A percentile compares a stretch with the other conserved stretches of the same genome.
Evolutionary conservation across 306 rosid species (phyloP).

Genomic region (Gynostemma pentaphyllum): DNA sequence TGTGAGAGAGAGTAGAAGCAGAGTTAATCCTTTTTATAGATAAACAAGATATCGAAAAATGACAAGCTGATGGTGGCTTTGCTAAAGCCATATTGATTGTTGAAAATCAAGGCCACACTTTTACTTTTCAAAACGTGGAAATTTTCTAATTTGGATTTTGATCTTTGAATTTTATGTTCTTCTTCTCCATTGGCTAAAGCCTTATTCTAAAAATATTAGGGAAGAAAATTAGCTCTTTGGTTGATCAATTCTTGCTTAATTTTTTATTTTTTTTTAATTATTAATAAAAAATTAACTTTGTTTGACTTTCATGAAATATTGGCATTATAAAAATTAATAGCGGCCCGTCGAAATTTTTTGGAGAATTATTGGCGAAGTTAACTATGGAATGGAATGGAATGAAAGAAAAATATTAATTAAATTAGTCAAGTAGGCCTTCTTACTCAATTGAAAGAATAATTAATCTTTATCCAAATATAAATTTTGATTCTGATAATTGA

Average conservation of each 20-base stretch:
- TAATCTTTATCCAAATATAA: background rate
- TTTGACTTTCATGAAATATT: background rate
- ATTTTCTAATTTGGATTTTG: background rate
- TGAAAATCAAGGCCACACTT: conserved; percentile 5
- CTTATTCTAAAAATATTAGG: too few relatives aligned
- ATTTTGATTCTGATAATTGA: background rate
- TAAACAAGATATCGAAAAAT: background rate
- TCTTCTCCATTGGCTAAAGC: too few relatives aligned
- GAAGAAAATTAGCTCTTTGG: background rate
- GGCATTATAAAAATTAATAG: background rate
- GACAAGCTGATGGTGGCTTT: background rate
- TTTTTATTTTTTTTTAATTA: background rate
- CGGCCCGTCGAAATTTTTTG: background rate
- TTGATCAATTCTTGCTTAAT: background rate
- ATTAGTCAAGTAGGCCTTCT: background rate
- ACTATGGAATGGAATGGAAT: background rate
- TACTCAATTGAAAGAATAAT: background rate
- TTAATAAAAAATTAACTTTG: background rate
- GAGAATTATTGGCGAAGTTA: background rate
- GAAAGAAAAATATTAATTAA: background rate
- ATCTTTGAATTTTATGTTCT: conserved; percentile 8
- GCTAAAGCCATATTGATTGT: background rate
- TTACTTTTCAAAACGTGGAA: background rate
- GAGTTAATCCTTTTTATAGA: background rate
- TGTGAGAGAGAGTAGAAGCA: background rate